phyloP scores from a whole-genome alignment of 2,329 filamentous ascomycete genomes.

The Penicillium palitans region DNA sequence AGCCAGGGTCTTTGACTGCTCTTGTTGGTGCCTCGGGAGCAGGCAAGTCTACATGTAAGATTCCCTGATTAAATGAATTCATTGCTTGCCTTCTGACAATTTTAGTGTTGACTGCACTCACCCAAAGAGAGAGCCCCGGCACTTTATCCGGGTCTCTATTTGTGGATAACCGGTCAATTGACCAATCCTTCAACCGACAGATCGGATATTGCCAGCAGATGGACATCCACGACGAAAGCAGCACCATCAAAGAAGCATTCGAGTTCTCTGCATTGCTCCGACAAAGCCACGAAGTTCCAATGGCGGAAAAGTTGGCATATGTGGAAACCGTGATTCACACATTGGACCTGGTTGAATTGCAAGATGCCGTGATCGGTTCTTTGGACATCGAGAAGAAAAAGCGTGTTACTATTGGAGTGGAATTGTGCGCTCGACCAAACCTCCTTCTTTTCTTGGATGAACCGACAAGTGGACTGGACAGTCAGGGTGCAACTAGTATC shows the following conservation, averaged over 20 bases:
- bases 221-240: conserved; percentile 66
- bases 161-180: conserved; percentile 61
- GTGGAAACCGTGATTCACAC: conserved; percentile 62
- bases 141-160: conserved; percentile 62
- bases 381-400: conserved; percentile 67
- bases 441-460: conserved; percentile 67
- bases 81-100: not conserved
- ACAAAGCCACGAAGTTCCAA: conserved; percentile 52
- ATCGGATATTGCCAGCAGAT: conserved; percentile 70
- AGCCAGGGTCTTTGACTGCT: conserved; percentile 73
- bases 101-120: conserved; percentile 69
- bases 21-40: conserved; percentile 75
- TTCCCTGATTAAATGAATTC: not conserved
- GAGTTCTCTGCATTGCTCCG: conserved; percentile 64
- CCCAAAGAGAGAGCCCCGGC: conserved; percentile 66
- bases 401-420: conserved; percentile 67
- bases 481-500: conserved; percentile 64
- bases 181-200: conserved; percentile 60
- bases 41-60: conserved; percentile 57
- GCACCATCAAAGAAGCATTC: conserved; percentile 64
- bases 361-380: conserved; percentile 62
- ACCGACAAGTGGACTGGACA: conserved; percentile 65
- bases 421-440: conserved; percentile 65
- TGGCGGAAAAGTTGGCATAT: conserved; percentile 60
- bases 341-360: conserved; percentile 59